Conservation (phyloP, 148 eudicot genomes). For the Agrostemma githago region DNA sequence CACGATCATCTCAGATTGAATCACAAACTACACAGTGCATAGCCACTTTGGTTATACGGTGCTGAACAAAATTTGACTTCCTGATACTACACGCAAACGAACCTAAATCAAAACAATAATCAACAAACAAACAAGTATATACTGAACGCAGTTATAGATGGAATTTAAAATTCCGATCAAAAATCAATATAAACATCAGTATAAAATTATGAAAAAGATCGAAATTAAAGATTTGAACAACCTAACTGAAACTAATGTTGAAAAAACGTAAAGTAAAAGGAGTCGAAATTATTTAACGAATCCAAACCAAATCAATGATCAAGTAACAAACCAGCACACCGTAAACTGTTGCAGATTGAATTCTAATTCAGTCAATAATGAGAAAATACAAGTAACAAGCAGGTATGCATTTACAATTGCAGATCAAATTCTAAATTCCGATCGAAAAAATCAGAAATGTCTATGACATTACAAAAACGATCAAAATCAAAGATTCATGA, state of each 20-base stretch:
- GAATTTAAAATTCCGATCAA: slow-evolving; percentile 1
- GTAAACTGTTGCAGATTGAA: no score
- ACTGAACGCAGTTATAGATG: background rate
- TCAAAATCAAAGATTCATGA: background rate
- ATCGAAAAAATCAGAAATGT: background rate
- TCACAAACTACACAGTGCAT: background rate
- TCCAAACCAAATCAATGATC: no score
- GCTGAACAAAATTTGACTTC: background rate
- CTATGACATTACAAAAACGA: background rate
- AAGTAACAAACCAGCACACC: no score
- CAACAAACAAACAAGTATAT: background rate
- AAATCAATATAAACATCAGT: background rate
- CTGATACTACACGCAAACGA: background rate
- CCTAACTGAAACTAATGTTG: no score
- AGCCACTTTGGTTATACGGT: background rate
- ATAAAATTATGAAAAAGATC: no score
- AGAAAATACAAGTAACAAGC: no score
- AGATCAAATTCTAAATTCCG: background rate
- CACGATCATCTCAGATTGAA: slow-evolving; percentile 6
- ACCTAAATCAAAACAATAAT: background rate
- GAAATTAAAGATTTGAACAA: background rate
- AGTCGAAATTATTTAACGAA: no score
- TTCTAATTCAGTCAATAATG: no score
- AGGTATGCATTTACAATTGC: no score
- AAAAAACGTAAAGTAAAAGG: no score